phyloP scores from a whole-genome alignment of 768 basidiomycete genomes.

The Serpula lacrymans region DNA sequence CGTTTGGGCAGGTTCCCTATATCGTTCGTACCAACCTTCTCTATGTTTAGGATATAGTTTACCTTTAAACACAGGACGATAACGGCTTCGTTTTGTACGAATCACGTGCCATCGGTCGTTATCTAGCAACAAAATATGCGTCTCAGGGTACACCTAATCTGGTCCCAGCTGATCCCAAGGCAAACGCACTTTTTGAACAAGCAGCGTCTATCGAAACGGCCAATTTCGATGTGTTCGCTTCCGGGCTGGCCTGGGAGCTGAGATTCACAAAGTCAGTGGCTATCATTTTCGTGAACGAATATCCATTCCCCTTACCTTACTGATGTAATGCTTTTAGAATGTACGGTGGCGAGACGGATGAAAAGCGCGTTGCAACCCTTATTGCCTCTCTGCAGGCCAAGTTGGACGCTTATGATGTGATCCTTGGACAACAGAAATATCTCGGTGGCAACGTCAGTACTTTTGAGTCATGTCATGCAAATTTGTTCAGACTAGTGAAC shows the following conservation, averaged over 20 bases:
- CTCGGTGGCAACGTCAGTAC: conserved; percentile 31
- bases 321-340: no score
- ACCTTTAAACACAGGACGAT: conserved; percentile 20
- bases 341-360: conserved; percentile 29
- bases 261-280: conserved; percentile 41
- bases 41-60: not conserved
- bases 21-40: conserved; percentile 3
- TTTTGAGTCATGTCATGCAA: not conserved
- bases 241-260: conserved; percentile 40
- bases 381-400: conserved; percentile 28
- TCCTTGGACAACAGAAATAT: conserved; percentile 32
- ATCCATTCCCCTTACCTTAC: not conserved
- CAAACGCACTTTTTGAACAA: conserved; percentile 47
- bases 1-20: conserved; percentile 49
- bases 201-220: conserved; percentile 46
- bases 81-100: conserved; percentile 43
- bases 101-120: conserved; percentile 40
- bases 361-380: conserved; percentile 21
- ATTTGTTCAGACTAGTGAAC: not conserved
- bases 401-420: conserved; percentile 29
- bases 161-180: conserved; percentile 32
- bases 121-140: conserved; percentile 37
- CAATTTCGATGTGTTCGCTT: conserved; percentile 48
- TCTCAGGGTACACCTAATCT: conserved; percentile 29
- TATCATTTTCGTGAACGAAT: not conserved